Evolutionary conservation across 2,329 filamentous ascomycete genomes (phyloP).

Genomic region (Fusarium sp.): DNA sequence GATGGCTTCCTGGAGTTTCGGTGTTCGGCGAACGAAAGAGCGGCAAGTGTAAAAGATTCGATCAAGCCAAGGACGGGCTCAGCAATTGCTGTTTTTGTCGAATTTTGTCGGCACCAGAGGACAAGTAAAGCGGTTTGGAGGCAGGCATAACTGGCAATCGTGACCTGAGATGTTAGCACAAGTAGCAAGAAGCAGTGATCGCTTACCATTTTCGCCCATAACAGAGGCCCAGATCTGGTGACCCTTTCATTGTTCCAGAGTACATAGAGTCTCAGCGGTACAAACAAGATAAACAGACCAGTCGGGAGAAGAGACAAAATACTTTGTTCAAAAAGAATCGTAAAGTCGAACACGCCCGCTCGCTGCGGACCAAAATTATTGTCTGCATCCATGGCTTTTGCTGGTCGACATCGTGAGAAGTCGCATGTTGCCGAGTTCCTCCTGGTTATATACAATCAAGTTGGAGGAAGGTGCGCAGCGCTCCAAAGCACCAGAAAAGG

Average conservation of each 20-base stretch:
- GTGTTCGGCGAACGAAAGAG: conserved; percentile 52
- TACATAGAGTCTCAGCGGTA: conserved; percentile 26
- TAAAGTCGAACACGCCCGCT: conserved; percentile 47
- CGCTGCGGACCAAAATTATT: conserved; percentile 44
- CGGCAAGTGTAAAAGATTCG: conserved; percentile 42
- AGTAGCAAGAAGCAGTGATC: accelerated
- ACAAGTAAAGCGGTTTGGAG: conserved; percentile 43
- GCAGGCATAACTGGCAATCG: conserved; percentile 11
- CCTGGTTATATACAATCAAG: background rate
- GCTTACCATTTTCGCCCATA: conserved; percentile 43
- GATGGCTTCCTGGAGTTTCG: conserved; percentile 49
- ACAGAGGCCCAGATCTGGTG: conserved; percentile 6
- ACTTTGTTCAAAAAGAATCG: conserved; percentile 48
- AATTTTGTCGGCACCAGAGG: conserved; percentile 44
- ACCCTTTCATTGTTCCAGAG: conserved; percentile 21
- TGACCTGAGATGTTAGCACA: conserved; percentile 23
- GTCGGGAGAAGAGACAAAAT: conserved; percentile 47
- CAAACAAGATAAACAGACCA: conserved; percentile 41
- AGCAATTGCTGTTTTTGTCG: conserved; percentile 46
- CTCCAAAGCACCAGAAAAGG: conserved; percentile 19
- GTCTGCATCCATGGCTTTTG: conserved; percentile 18
- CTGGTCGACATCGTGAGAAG: background rate
- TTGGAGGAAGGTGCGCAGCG: background rate
- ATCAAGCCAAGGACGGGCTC: conserved; percentile 45
- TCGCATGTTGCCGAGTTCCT: background rate